These are phyloP conservation scores for Lipomyces kockii DNA, from an alignment of 805 yeast species.

Conservation along the genomic window DNA sequence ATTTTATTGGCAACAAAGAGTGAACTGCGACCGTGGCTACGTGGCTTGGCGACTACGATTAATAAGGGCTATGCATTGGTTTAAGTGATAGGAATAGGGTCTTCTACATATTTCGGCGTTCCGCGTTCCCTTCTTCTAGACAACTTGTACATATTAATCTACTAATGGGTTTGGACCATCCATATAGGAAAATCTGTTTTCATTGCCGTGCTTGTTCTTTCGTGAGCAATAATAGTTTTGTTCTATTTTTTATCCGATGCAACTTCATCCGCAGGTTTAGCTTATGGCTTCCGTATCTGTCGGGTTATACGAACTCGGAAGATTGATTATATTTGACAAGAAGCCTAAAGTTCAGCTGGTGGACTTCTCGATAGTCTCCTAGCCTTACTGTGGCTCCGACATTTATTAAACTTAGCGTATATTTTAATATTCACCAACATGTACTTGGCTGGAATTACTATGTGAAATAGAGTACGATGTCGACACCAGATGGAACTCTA, in stretches of 20 bases:
- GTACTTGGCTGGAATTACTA: background rate
- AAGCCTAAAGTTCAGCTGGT: conserved; percentile 30
- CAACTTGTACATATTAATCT: background rate
- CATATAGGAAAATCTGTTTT: background rate
- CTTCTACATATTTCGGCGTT: background rate
- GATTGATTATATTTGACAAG: conserved; percentile 9
- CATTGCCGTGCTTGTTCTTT: background rate
- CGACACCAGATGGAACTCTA: background rate
- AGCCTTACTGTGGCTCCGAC: conserved; percentile 24
- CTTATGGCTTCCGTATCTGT: conserved; percentile 8
- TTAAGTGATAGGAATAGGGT: conserved; percentile 26
- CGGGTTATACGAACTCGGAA: conserved; percentile 34
- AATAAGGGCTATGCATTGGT: conserved; percentile 53
- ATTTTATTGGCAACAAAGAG: conserved; percentile 72
- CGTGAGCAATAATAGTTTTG: background rate
- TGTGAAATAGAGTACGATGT: background rate
- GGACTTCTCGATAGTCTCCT: conserved; percentile 4
- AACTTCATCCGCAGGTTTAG: conserved; percentile 31
- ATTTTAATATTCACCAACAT: background rate
- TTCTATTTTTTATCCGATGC: conserved; percentile 12
- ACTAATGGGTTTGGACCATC: background rate
- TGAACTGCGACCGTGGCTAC: conserved; percentile 35
- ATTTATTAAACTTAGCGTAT: background rate
- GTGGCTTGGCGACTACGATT: conserved; percentile 72
- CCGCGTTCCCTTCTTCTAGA: background rate